Evolutionary conservation across 371 early-diverging fungal genomes (phyloP), one percentile per base, ranked within the genome.

Genomic region (Entomophthora muscae): DNA sequence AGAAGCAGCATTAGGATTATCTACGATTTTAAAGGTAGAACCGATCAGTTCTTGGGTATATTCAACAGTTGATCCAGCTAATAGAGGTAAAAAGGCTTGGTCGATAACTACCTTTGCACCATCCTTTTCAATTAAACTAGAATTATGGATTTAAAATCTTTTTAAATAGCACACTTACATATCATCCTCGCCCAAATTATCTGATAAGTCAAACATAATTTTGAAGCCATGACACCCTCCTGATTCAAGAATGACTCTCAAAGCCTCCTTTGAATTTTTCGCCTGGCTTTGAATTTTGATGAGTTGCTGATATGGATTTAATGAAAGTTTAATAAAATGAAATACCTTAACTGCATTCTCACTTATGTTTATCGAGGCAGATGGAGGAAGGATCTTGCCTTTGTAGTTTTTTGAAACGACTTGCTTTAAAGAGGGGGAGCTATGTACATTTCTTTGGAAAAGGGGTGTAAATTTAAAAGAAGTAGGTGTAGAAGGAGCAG

Each of bases 41-140:
- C 95, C 97, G 65, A 96, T 93, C 65, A 95, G 75, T 69, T 94
- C 91, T 68, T 92, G 85, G 13, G 88, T 85, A 75, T 83, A 96
- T 69, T 93, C 91, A 10, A 96, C 77, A 12, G 76, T 81, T 1
- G 94, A 89, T 12, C 95, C 95, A 52, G 79, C 73, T n/a, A 95
- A 73, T 68, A 92, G 80, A 17, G 86, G 88, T 69, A 95, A 70
- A 29, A 91, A 90, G 29, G 88, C 73, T 17, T 76, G 73, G 69
- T 95, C 93, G 2, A 93, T 75, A 0, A 93, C 77, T 32, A 96
- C 83, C 32, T 76, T 80, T 1, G 86, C 90, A 23, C 90, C 91
- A 23, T 85, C 81, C 59, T 82, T 83, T 52, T 91, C 91, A 72
- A 95, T 84, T 0, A 88, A 64, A 24, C 90, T 89, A 73, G 24